Base-by-base conservation (phyloP, 1,284 basidiomycete genomes). In the Papiliotrema flavescens region DNA sequence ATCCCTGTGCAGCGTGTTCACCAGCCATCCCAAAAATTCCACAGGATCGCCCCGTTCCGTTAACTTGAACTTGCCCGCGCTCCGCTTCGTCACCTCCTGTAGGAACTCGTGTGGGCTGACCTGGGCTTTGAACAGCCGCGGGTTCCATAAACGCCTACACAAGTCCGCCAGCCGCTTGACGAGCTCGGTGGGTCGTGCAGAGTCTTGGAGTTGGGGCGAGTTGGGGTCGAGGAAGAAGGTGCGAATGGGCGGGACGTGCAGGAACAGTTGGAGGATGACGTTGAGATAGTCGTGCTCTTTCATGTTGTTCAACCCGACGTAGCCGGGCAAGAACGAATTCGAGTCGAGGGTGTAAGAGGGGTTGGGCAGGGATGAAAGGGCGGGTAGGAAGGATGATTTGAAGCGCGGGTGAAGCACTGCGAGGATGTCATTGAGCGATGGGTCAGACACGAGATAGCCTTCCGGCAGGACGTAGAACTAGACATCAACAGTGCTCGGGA, bases 381-480 rank as follows among this genome's bases (percentile, higher is more conserved):
- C 51, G 81, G 74, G 68, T 35, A 77, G 80, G 32, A 81, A 85
- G 13, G 60, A 48, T 2, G 66, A 44, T 22, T 71, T 75, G 76
- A 95, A 98, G 2, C 83, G 83, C 1, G 96, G 95, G 32, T 86
- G 82, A 24, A 99, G 83, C 32, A 98, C 90, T 69, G 87, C 88
- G 34, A 92, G 82, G 57, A 99, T 96, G 73, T 98, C 95, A 71
- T 91, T 88, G 54, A 99, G 79, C 6, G 93, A 96, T 20, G 94
- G 91, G 76, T 98, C 94, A 15, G 89, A 88, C 54, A 99, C 96
- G 23, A 81, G 86, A 75, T 98, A 98, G 39, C 92, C 91, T 76
- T 99, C 96, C 40, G 96, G 96, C n/a, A 99, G 82, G 37, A 98
- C 88, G 74, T 95, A 98, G 54, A 98, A 92, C 90, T 95, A 63